Evolutionary conservation across 2,329 filamentous ascomycete genomes (phyloP).

Genomic region (Claviceps fusiformis): DNA sequence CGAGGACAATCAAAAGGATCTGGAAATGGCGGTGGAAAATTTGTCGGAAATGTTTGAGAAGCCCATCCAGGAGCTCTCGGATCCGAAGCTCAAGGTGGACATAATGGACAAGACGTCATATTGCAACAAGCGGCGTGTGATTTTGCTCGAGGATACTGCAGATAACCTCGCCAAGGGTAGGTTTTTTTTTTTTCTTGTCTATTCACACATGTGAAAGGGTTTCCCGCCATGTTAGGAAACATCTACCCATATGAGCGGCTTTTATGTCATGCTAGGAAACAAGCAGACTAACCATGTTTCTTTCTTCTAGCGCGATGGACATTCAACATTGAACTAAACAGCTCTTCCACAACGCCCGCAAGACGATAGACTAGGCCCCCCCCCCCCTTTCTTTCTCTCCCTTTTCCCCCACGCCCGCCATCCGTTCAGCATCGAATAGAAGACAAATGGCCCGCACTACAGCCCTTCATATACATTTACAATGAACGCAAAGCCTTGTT

Average conservation of each 20-base stretch:
- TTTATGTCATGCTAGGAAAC: not conserved
- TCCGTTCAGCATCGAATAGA: not conserved
- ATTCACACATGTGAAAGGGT: too few relatives aligned
- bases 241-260: too few relatives aligned
- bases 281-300: not conserved
- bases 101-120: constrained; percentile 99
- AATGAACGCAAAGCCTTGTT: not conserved
- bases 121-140: constrained; percentile 83
- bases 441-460: not conserved
- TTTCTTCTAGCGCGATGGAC: constrained; percentile 28
- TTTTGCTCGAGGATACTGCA: constrained; percentile 82
- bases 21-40: constrained; percentile 93
- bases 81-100: constrained; percentile 86
- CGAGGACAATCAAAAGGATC: constrained; percentile 95
- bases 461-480: not conserved
- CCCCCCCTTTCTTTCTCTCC: not conserved
- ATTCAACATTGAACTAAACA: constrained; percentile 16
- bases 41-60: constrained; percentile 99
- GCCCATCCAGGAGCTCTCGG: constrained; percentile 71
- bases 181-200: not conserved
- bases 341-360: not conserved
- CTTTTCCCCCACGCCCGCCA: too few relatives aligned
- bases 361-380: constrained; percentile 3
- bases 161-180: constrained; percentile 79
- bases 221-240: too few relatives aligned